These are phyloP conservation scores for Xylariaceae sp. DNA, from an alignment of 2,329 filamentous ascomycete species.

Conservation along the genomic window DNA sequence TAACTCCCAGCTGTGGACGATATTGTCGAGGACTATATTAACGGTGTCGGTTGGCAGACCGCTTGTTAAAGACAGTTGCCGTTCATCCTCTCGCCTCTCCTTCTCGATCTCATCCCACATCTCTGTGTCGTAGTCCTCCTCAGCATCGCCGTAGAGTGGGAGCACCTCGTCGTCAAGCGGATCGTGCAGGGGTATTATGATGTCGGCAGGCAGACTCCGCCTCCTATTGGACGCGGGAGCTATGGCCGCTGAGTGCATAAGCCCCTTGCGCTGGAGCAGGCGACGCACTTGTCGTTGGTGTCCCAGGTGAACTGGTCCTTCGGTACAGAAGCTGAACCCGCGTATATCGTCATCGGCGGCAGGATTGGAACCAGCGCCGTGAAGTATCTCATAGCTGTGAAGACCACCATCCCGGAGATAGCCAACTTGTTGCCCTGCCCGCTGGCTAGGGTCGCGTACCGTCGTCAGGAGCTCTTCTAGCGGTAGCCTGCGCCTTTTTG, in stretches of 20 bases:
- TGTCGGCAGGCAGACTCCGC: neutral
- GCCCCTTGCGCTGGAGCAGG: neutral
- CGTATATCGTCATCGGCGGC: neutral
- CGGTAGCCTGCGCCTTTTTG: neutral
- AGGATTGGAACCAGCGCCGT: neutral
- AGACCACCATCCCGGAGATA: constrained; percentile 1
- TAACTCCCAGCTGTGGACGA: neutral
- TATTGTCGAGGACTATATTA: neutral
- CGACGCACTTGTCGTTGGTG: constrained; percentile 1
- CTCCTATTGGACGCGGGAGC: neutral
- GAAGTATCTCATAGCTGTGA: neutral
- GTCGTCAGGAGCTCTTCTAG: neutral
- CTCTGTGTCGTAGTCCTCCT: neutral
- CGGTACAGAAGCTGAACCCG: neutral
- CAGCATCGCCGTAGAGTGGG: neutral
- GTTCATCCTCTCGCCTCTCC: neutral
- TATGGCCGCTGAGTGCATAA: neutral
- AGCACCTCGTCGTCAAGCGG: neutral
- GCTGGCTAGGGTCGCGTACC: neutral
- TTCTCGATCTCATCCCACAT: neutral
- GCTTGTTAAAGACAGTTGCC: neutral
- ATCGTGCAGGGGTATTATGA: neutral
- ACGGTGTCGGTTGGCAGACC: neutral
- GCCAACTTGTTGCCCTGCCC: neutral
- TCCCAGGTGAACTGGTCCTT: neutral